phyloP scores from a whole-genome alignment of 148 eudicot genomes.

The Persicaria maculosa region DNA sequence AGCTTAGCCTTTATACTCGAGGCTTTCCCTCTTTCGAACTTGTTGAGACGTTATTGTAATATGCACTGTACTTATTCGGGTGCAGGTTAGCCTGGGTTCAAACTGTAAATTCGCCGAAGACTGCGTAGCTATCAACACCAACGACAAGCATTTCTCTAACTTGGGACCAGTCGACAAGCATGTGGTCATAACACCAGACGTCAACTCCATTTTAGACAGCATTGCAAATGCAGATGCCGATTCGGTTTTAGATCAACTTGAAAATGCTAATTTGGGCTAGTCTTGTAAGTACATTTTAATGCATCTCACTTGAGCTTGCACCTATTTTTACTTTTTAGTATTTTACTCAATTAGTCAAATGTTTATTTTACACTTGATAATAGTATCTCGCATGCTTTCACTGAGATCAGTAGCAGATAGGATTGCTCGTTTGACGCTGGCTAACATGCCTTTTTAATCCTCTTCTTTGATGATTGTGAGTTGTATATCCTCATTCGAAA shows the following conservation, averaged over 20 bases:
- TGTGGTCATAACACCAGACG: conserved; percentile 9
- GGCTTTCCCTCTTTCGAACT: not conserved
- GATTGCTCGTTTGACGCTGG: too few relatives aligned
- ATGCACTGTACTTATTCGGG: not conserved
- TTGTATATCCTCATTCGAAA: too few relatives aligned
- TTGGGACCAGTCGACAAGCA: conserved; percentile 4
- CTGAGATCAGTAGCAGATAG: too few relatives aligned
- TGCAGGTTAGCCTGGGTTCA: conserved; percentile 12
- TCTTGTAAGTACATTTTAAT: not conserved
- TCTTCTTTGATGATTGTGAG: too few relatives aligned
- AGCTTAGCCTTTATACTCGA: not conserved
- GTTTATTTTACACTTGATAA: too few relatives aligned
- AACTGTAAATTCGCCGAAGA: conserved; percentile 7
- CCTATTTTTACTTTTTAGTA: not conserved
- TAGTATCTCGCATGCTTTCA: too few relatives aligned
- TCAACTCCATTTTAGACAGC: conserved; percentile 8
- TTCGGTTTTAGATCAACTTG: not conserved
- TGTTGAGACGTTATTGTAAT: not conserved
- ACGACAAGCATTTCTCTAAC: not conserved
- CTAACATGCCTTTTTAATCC: too few relatives aligned
- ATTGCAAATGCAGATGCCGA: not conserved
- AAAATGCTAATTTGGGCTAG: conserved; percentile 6
- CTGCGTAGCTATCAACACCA: not conserved
- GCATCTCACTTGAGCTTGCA: not conserved
- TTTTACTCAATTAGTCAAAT: too few relatives aligned